Conservation (phyloP, 75 land plant genomes). For the Chamaecyparis obtusa region DNA sequence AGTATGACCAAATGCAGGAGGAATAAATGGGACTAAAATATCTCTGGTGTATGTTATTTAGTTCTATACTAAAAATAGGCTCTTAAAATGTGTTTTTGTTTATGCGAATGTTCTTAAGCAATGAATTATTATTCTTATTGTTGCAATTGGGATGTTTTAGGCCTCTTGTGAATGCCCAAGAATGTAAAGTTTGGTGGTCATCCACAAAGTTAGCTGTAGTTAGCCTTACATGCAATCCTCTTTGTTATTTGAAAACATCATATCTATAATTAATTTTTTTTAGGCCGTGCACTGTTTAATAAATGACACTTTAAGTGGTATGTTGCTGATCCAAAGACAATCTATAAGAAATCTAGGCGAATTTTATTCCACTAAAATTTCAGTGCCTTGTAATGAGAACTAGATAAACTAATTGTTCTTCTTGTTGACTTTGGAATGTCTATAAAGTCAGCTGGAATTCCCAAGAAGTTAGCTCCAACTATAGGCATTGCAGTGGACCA, state of each 20-base stretch:
- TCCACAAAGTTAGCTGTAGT: not conserved
- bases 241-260: not conserved
- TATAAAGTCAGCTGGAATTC: conserved; percentile 66
- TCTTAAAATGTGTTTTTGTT: not conserved
- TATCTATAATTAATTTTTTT: too few relatives aligned
- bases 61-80: not conserved
- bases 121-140: not conserved
- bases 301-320: too few relatives aligned
- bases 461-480: conserved; percentile 73
- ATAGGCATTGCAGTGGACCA: conserved; percentile 81
- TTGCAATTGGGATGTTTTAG: not conserved
- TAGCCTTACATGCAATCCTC: not conserved
- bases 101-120: too few relatives aligned
- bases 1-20: too few relatives aligned
- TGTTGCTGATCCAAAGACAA: too few relatives aligned
- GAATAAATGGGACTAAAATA: too few relatives aligned
- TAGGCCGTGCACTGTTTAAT: too few relatives aligned
- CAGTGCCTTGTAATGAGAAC: not conserved
- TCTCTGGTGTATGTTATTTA: not conserved
- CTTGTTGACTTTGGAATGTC: not conserved
- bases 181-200: not conserved
- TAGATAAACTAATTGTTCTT: too few relatives aligned
- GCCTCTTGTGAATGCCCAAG: not conserved
- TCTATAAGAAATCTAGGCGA: too few relatives aligned
- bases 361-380: not conserved